Conservation (phyloP, 805 yeast species). For the Candida michaelii region DNA sequence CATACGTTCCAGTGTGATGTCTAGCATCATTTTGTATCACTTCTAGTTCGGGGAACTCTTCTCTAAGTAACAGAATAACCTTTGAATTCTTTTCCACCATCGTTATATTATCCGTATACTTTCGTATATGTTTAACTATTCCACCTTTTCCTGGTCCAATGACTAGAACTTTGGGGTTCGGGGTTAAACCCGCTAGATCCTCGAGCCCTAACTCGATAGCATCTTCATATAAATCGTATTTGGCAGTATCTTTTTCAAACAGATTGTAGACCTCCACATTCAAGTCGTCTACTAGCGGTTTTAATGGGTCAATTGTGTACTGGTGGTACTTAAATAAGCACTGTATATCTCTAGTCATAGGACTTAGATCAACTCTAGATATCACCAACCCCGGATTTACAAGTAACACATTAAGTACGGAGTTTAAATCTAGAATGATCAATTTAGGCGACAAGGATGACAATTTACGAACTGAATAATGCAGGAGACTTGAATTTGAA, state of each 20-base stretch:
- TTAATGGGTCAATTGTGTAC: constrained; percentile 55
- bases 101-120: constrained; percentile 13
- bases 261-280: constrained; percentile 59
- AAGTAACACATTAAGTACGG: neutral
- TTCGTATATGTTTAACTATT: constrained; percentile 45
- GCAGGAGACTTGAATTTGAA: neutral
- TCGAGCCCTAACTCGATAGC: constrained; percentile 65
- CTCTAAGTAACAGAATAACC: constrained; percentile 7
- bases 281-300: constrained; percentile 64
- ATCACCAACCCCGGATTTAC: neutral
- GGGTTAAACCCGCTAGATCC: constrained; percentile 42
- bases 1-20: constrained; percentile 31
- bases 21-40: constrained; percentile 63
- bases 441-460: neutral
- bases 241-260: constrained; percentile 69
- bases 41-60: constrained; percentile 16
- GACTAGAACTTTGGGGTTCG: constrained; percentile 43
- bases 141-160: constrained; percentile 93
- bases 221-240: constrained; percentile 65
- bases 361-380: neutral
- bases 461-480: neutral
- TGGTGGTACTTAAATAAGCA: constrained; percentile 8
- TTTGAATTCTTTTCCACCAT: constrained; percentile 67
- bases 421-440: neutral
- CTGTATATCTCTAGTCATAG: neutral